Conservation (phyloP, 805 yeast species). For the Kurtzmaniella fragi region DNA sequence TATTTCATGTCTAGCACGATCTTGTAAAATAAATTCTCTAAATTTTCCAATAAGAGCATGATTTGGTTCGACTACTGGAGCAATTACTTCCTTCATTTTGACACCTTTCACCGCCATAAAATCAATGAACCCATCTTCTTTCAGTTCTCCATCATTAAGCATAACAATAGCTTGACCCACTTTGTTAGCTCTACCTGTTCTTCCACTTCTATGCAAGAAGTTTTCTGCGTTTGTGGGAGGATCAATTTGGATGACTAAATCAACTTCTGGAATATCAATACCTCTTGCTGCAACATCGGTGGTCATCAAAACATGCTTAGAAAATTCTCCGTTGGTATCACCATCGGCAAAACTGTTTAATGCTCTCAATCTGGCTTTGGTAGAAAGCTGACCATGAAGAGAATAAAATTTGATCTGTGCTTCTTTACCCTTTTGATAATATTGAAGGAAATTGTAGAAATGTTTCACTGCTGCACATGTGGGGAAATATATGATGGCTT, state of each 20-base stretch:
- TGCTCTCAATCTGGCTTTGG: constrained; percentile 73
- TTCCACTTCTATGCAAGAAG: constrained; percentile 89
- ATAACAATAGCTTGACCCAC: constrained; percentile 76
- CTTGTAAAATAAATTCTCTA: constrained; percentile 58
- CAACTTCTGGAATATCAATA: constrained; percentile 91
- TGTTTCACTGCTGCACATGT: constrained; percentile 82
- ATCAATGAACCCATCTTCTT: constrained; percentile 77
- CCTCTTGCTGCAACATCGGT: constrained; percentile 99
- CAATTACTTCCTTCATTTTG: constrained; percentile 37
- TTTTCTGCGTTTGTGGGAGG: constrained; percentile 93
- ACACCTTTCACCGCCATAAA: constrained; percentile 72
- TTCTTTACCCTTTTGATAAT: constrained; percentile 12
- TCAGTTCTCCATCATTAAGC: constrained; percentile 53
- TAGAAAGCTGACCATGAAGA: constrained; percentile 86
- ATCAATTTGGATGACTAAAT: constrained; percentile 86
- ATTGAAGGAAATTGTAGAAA: constrained; percentile 55
- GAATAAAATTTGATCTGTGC: constrained; percentile 51
- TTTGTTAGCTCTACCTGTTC: constrained; percentile 91
- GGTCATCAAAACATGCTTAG: constrained; percentile 56
- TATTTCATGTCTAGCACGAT: constrained; percentile 76
- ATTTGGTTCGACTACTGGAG: constrained; percentile 11
- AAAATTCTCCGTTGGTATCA: constrained; percentile 23
- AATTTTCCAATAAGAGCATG: constrained; percentile 9
- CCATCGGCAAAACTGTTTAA: constrained; percentile 54
- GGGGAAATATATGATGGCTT: constrained; percentile 88